Percentiles rank a stretch among this genome's conserved stretches.
These are phyloP conservation scores for Pythium phragmiticola DNA, from an alignment of 352 stramenopile species.

Conservation along the genomic window DNA sequence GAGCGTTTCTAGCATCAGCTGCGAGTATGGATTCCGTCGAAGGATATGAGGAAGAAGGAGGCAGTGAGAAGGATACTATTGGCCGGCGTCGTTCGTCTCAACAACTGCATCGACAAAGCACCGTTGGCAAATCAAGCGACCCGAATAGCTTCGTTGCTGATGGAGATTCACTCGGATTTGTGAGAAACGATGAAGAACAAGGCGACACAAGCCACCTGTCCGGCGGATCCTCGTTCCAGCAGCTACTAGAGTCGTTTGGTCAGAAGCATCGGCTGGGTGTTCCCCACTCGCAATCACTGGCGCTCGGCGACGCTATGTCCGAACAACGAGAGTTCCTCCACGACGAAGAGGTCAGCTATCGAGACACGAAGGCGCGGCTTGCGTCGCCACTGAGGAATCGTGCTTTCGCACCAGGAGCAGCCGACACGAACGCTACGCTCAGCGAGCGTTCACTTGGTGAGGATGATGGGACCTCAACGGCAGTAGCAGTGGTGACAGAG, in stretches of 20 bases:
- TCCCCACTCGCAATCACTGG: conserved; percentile 28
- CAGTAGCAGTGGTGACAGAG: conserved; percentile 20
- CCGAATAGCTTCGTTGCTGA: conserved; percentile 1
- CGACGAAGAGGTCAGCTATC: conserved; percentile 40
- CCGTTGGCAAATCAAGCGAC: neutral
- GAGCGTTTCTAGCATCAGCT: conserved; percentile 18
- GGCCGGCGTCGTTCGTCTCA: neutral
- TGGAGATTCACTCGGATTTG: neutral
- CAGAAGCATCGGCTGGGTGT: conserved; percentile 29
- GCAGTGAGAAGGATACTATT: neutral
- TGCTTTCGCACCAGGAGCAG: neutral
- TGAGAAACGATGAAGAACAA: neutral
- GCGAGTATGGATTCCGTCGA: conserved; percentile 10
- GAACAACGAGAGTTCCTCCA: conserved; percentile 47
- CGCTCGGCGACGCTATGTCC: conserved; percentile 31
- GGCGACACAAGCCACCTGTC: neutral
- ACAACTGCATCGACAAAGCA: neutral
- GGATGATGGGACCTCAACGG: conserved; percentile 7
- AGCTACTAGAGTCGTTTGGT: conserved; percentile 46
- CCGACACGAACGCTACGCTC: neutral
- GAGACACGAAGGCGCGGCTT: conserved; percentile 14
- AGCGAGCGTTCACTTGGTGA: neutral
- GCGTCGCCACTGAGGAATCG: neutral
- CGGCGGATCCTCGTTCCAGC: conserved; percentile 37
- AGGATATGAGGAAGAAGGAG: conserved; percentile 6